Percentiles rank a stretch among this genome's conserved stretches.
Conservation (phyloP, 1,284 basidiomycete genomes). For the Apiotrichum montevideense region DNA sequence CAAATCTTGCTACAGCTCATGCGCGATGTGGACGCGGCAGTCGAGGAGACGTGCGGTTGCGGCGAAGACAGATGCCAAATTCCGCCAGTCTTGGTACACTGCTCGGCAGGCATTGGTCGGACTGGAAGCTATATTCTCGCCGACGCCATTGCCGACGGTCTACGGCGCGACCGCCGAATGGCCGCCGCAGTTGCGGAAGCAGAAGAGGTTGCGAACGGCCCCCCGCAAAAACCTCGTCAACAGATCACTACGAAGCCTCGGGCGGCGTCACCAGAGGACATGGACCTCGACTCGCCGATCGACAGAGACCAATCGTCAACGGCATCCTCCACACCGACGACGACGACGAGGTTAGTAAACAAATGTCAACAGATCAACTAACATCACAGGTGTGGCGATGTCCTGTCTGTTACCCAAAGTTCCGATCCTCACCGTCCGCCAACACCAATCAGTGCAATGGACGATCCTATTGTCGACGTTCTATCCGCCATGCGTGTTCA, state of each 20-base stretch:
- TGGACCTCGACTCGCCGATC: neutral
- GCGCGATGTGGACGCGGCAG: slow-evolving; percentile 53
- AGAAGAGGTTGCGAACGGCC: too few species aligned
- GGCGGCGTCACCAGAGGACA: neutral
- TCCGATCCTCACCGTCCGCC: slow-evolving; percentile 50
- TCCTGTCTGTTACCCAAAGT: slow-evolving; percentile 20
- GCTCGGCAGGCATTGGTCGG: slow-evolving; percentile 81
- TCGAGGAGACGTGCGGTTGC: slow-evolving; percentile 52
- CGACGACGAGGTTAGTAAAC: too few species aligned
- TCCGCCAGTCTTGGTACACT: slow-evolving; percentile 48
- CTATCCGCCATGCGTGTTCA: slow-evolving; percentile 85
- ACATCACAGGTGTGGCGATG: neutral
- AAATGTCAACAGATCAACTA: too few species aligned
- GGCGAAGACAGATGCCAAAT: slow-evolving; percentile 18
- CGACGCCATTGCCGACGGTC: slow-evolving; percentile 73
- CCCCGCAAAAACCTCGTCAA: too few species aligned
- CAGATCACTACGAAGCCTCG: neutral
- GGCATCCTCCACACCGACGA: neutral
- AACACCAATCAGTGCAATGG: slow-evolving; percentile 55
- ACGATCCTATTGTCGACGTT: slow-evolving; percentile 67
- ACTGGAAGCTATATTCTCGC: slow-evolving; percentile 88
- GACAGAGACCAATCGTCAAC: neutral
- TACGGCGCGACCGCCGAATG: slow-evolving; percentile 54
- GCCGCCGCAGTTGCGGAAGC: too few species aligned
- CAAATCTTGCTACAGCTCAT: slow-evolving; percentile 66